These are phyloP conservation scores for Puccinia triticina DNA, from an alignment of 1,284 basidiomycete species.

Conservation along the genomic window DNA sequence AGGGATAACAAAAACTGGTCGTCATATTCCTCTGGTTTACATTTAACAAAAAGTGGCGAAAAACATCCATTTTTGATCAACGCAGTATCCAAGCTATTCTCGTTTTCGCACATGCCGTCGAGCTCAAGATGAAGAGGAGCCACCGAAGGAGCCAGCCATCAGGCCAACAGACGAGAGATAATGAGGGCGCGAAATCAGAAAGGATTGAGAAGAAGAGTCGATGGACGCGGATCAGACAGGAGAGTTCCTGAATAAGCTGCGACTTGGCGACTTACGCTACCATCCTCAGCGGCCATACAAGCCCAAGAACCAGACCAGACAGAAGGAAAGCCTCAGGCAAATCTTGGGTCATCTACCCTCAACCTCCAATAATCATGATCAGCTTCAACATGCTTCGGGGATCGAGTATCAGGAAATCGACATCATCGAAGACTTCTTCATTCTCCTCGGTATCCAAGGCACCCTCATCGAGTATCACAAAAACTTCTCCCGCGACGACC, in stretches of 20 bases:
- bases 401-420: constrained; percentile 87
- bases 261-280: not conserved
- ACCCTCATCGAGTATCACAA: constrained; percentile 79
- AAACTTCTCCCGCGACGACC: constrained; percentile 78
- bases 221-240: constrained; percentile 31
- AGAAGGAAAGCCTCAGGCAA: not conserved
- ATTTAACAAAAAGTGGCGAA: not conserved
- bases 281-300: not conserved
- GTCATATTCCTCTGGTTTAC: not conserved
- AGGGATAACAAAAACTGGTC: no score
- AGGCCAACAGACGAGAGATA: not conserved
- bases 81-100: constrained; percentile 17
- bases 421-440: constrained; percentile 87
- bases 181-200: not conserved
- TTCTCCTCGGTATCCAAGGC: constrained; percentile 92
- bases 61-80: constrained; percentile 1
- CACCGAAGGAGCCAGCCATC: not conserved
- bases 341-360: not conserved
- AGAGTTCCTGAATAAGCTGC: constrained; percentile 40
- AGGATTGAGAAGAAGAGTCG: not conserved
- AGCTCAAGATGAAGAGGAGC: constrained; percentile 46
- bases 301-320: not conserved
- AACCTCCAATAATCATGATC: not conserved
- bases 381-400: constrained; percentile 62
- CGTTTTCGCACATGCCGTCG: constrained; percentile 41